These are phyloP conservation scores for Lepidium didymum DNA, from an alignment of 345 rosid genomes.

Conservation along the genomic window DNA sequence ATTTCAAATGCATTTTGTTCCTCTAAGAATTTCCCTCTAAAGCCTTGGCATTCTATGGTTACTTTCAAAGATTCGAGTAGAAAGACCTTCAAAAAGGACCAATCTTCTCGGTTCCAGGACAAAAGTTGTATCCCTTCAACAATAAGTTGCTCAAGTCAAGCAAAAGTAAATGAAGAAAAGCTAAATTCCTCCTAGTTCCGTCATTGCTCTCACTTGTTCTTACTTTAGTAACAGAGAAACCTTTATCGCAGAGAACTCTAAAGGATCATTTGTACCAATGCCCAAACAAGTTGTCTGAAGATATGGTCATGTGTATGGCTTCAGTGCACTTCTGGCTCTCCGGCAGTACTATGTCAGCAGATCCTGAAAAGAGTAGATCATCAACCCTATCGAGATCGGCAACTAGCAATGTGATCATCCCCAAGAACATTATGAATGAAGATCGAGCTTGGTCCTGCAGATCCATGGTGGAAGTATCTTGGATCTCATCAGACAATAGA, in stretches of 20 bases:
- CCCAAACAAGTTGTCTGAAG: constrained; percentile 85
- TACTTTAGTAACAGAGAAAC: constrained; percentile 25
- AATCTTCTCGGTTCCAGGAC: constrained; percentile 30
- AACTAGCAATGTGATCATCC: constrained; percentile 51
- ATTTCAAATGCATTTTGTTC: constrained; percentile 85
- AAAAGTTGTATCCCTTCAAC: constrained; percentile 32
- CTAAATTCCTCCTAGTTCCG: neutral
- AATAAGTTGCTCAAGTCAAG: constrained; percentile 33
- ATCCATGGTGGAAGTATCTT: constrained; percentile 65
- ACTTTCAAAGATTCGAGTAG: constrained; percentile 36
- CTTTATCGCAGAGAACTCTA: constrained; percentile 39
- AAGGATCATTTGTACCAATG: constrained; percentile 80
- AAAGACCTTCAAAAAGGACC: constrained; percentile 36
- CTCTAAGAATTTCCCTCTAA: constrained; percentile 54
- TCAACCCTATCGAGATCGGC: constrained; percentile 57
- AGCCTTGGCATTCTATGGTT: constrained; percentile 51
- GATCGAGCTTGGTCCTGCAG: constrained; percentile 61
- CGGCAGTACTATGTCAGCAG: constrained; percentile 36
- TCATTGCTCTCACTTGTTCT: neutral
- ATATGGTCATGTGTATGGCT: constrained; percentile 88
- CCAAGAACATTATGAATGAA: constrained; percentile 38
- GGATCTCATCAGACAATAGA: constrained; percentile 60
- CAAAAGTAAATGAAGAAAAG: constrained; percentile 34
- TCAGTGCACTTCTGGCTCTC: constrained; percentile 78
- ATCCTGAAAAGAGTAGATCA: constrained; percentile 38